Evolutionary conservation across 306 rosid species (phyloP), one percentile per base, ranked within the genome.

Genomic region (Vigna reflexopilosa): DNA sequence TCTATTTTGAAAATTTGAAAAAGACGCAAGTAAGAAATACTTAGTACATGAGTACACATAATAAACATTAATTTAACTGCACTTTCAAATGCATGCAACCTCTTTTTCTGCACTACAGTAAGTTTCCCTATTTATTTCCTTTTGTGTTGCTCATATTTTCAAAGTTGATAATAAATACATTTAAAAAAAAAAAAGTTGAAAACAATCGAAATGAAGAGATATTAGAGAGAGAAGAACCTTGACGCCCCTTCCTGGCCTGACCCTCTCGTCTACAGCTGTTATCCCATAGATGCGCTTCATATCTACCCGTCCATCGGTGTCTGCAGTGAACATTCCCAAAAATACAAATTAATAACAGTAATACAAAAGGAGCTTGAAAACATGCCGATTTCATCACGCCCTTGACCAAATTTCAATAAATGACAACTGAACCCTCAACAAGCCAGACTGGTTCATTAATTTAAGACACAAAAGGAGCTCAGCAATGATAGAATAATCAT

Each of bases 201-300:
- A 70, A 51, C 17, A 30, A 50, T 19, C n/a, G 0, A 67, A 2
- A 59, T 11, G 5, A 5, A 16, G 63, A 34, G 38, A 34, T 34
- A 34, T 0, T 34, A 34, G 38, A 32, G 12, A 22, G 47, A 51
- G 24, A 17, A 9, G 20, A 19, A 94, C 98, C 97, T 94, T 94
- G 98, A 77, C 98, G 97, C 51, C 97, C 97, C 83, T 94, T 94
- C 73, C 98, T 86, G 24, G 86, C 95, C 77, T 89, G 93, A 28
- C 98, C 97, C 88, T 94, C 97, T 52, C 91, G 82, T 72, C 92
- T 88, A 85, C 93, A 85, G 93, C 92, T 94, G 87, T 94, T 90
- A 81, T 94, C 98, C 98, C 98, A 94, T 1, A 94, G 93, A 88
- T 94, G 97, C 85, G 98, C 98, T 88, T 94, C 98, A 66, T 90